Conservation (phyloP, 2,329 filamentous ascomycete species). For the Xylaria sp. region DNA sequence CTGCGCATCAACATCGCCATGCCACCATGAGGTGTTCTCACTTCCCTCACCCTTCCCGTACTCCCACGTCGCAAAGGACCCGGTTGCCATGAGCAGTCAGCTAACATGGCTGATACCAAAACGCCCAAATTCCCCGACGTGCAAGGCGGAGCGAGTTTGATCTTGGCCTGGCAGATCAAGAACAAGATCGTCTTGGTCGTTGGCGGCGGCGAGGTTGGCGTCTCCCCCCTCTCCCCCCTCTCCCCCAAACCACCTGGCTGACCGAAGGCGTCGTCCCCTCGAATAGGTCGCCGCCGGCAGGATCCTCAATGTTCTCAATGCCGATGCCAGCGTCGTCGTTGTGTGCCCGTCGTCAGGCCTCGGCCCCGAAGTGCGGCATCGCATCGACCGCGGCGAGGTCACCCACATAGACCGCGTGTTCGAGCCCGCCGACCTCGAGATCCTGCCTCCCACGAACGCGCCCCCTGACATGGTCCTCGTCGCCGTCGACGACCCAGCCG, state of each 20-base stretch:
- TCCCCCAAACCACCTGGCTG: neutral
- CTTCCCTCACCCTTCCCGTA: neutral
- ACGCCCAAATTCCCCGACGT: constrained; percentile 71
- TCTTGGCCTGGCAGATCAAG: constrained; percentile 93
- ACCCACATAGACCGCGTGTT: constrained; percentile 83
- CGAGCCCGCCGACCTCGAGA: constrained; percentile 83
- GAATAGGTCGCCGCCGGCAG: constrained; percentile 88
- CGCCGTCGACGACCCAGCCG: constrained; percentile 89
- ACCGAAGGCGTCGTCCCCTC: neutral
- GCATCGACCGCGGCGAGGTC: constrained; percentile 76
- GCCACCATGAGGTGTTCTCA: constrained; percentile 10
- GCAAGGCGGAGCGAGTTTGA: constrained; percentile 88
- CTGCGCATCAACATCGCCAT: constrained; percentile 5
- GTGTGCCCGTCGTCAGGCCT: constrained; percentile 80
- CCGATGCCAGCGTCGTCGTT: constrained; percentile 88
- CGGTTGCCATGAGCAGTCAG: constrained; percentile 13
- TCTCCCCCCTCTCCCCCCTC: constrained; percentile 3
- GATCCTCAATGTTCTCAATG: constrained; percentile 88
- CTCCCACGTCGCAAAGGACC: neutral
- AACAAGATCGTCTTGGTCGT: constrained; percentile 90
- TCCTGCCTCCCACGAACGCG: constrained; percentile 44
- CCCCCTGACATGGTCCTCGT: constrained; percentile 82
- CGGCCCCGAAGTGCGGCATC: constrained; percentile 85
- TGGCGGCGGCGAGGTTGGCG: constrained; percentile 86
- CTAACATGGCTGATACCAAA: constrained; percentile 17